Percentiles rank a stretch among this genome's conserved stretches.
phyloP scores from a whole-genome alignment of 2,329 filamentous ascomycete species.

The Fusarium oxysporum region DNA sequence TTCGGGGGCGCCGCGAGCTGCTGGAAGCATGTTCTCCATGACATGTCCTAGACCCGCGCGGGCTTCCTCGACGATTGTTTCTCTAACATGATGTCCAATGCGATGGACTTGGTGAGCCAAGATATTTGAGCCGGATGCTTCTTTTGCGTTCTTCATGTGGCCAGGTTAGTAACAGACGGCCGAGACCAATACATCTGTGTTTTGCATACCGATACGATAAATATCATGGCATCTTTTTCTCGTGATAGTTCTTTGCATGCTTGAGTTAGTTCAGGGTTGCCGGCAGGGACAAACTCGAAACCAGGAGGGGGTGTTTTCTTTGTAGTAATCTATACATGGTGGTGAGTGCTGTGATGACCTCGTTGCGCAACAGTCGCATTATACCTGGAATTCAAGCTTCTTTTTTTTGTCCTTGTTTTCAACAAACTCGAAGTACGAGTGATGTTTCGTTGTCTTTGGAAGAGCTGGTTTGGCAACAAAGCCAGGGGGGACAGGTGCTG shows the following conservation, averaged over 20 bases:
- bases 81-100: slow-evolving; percentile 69
- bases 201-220: slow-evolving; percentile 71
- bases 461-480: slow-evolving; percentile 54
- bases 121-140: slow-evolving; percentile 49
- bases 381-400: slow-evolving; percentile 72
- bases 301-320: slow-evolving; percentile 66
- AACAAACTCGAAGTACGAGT: slow-evolving; percentile 72
- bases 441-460: slow-evolving; percentile 64
- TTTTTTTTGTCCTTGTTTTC: slow-evolving; percentile 73
- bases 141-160: slow-evolving; percentile 47
- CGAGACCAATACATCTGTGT: neutral
- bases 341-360: slow-evolving; percentile 45
- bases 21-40: slow-evolving; percentile 33
- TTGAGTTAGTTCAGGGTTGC: slow-evolving; percentile 69
- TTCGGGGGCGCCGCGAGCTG: slow-evolving; percentile 58
- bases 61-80: slow-evolving; percentile 70
- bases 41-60: slow-evolving; percentile 45
- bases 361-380: slow-evolving; percentile 35
- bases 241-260: slow-evolving; percentile 74
- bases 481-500: slow-evolving; percentile 49
- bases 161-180: slow-evolving; percentile 19
- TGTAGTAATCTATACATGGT: slow-evolving; percentile 61
- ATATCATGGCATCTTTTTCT: slow-evolving; percentile 71
- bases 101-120: slow-evolving; percentile 67
- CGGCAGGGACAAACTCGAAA: slow-evolving; percentile 72